Evolutionary conservation across 1,284 basidiomycete species (phyloP).

Genomic region (Melampsora larici-populina): DNA sequence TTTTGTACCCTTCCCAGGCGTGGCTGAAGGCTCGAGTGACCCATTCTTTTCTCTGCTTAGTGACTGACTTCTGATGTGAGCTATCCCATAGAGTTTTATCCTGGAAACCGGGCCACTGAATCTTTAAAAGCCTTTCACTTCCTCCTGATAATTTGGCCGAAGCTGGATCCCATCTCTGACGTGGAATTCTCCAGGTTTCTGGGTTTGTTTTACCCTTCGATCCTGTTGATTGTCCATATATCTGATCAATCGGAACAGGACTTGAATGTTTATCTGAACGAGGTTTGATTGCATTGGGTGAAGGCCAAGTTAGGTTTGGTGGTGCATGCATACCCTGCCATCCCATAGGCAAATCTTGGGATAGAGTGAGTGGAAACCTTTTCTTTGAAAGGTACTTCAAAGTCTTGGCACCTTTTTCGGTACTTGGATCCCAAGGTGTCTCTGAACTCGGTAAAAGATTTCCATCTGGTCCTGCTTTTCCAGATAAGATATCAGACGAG

Average conservation of each 20-base stretch:
- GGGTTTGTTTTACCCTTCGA: not conserved
- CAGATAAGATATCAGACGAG: constrained; percentile 9
- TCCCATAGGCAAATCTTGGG: constrained; percentile 19
- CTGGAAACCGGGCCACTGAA: constrained; percentile 30
- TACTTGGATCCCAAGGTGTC: constrained; percentile 37
- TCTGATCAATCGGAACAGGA: constrained; percentile 21
- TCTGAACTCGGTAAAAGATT: constrained; percentile 10
- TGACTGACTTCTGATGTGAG: not conserved
- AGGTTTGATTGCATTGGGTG: constrained; percentile 10
- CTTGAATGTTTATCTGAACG: constrained; percentile 15
- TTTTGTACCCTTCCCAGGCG: constrained; percentile 43
- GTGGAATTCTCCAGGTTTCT: not conserved
- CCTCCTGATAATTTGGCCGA: not conserved
- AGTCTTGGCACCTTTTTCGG: constrained; percentile 13
- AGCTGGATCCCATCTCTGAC: constrained; percentile 1
- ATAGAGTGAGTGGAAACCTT: constrained; percentile 22
- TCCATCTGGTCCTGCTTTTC: not conserved
- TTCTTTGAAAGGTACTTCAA: constrained; percentile 17
- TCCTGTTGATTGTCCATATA: constrained; percentile 13
- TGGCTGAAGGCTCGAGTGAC: constrained; percentile 39
- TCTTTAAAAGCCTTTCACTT: not conserved
- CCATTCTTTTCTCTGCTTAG: constrained; percentile 29
- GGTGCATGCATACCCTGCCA: constrained; percentile 30
- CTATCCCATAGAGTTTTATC: constrained; percentile 25
- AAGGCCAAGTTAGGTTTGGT: constrained; percentile 23